A percentile compares a stretch with the other conserved stretches of the same genome.
Conservation (phyloP, 352 stramenopile species). For the Pythium vanterpoolii region DNA sequence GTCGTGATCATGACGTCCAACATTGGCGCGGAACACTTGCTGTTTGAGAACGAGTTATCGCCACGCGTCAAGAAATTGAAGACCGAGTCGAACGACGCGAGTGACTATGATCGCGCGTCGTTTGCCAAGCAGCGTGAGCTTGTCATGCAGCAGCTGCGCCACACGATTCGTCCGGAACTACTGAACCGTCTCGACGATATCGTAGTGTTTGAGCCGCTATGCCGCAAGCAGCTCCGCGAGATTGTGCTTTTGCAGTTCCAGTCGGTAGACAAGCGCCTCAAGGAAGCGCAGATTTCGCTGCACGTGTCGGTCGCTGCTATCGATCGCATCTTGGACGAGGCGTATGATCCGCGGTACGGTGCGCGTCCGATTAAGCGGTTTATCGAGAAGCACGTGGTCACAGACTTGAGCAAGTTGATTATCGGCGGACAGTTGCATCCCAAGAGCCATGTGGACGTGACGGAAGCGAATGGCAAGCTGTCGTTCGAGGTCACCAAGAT, state of each 20-base stretch:
- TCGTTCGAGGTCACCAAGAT: constrained; percentile 52
- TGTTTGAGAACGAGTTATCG: constrained; percentile 59
- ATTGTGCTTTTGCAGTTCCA: constrained; percentile 95
- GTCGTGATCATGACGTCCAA: constrained; percentile 98
- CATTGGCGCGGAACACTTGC: constrained; percentile 91
- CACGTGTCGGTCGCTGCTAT: constrained; percentile 76
- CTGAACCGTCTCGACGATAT: constrained; percentile 97
- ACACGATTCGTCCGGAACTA: constrained; percentile 93
- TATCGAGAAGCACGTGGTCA: constrained; percentile 94
- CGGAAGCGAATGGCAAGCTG: constrained; percentile 41
- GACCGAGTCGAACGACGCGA: constrained; percentile 29
- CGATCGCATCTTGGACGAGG: constrained; percentile 89
- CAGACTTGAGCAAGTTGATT: constrained; percentile 74
- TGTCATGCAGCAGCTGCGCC: constrained; percentile 87
- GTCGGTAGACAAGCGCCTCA: constrained; percentile 70
- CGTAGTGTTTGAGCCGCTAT: constrained; percentile 95
- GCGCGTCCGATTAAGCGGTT: constrained; percentile 95
- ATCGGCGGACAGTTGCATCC: constrained; percentile 47
- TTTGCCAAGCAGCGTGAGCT: constrained; percentile 61
- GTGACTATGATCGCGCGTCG: constrained; percentile 17
- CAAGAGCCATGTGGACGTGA: constrained; percentile 68
- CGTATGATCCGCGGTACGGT: constrained; percentile 94
- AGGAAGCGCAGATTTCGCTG: constrained; percentile 68
- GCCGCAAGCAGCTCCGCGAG: constrained; percentile 80
- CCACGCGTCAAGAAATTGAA: constrained; percentile 64